Base-by-base conservation (phyloP, 257 asterid genomes). In the Ballota nigra region DNA sequence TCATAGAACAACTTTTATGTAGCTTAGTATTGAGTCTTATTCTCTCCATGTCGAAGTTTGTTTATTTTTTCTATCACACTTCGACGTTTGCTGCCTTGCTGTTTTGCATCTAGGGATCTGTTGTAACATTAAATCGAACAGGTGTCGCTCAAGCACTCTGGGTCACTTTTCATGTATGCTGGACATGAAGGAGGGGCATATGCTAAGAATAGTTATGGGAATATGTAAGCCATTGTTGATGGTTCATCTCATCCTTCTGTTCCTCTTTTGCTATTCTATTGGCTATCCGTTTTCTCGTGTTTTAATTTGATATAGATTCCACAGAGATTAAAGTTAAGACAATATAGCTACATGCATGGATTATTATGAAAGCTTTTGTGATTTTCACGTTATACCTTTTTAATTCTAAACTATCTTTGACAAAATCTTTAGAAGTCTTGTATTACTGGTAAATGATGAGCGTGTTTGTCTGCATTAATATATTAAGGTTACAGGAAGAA, bases 161-260 rank as follows among this genome's bases (percentile, higher is more conserved):
- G 99, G 69, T 94, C 99, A 58, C 99, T 94, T 83, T 94, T 94
- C 79, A 94, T 94, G 99, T 94, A 94, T 81, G 95, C 99, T 67
- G 99, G 99, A 79, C 88, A 88, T 9, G 86, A 76, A 77, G 99
- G 97, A 77, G 99, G 99, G 77, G 97, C 99, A 78, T 94, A 88
- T 84, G 99, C 99, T 66, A 94, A 94, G 85, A 91, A 94, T 82
- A 94, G 99, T 75, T 94, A 77, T 41, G 97, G 97, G 53, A 94
- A 94, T 77, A 82, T 94, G 99, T 91, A 87, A 60, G 95, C 61
- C 53, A 70, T 55, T 18, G 2, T 62, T 74, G 45, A 49, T 69
- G 69, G 47, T 43, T 55, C 65, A 49, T 66, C 29, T 61, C 56
- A 33, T 53, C 26, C 24, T 53, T 65, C 55, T 9, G 47, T 55